These are phyloP conservation scores for Rhododendron molle DNA, from an alignment of 148 eudicot species.

Conservation along the genomic window DNA sequence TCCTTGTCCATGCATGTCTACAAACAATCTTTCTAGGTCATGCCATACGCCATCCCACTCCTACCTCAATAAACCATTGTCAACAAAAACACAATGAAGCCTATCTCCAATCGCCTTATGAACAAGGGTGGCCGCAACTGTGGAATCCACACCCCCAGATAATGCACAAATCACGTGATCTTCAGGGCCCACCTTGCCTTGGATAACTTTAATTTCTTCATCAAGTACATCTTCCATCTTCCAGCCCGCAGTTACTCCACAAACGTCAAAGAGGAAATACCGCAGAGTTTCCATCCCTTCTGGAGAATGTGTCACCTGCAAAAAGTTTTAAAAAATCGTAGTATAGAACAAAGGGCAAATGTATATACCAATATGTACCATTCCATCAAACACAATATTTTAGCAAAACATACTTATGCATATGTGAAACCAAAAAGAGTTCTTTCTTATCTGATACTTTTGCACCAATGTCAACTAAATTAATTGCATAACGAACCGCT, in stretches of 20 bases:
- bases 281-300: conserved; percentile 87
- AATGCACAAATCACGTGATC: conserved; percentile 96
- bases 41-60: conserved; percentile 7
- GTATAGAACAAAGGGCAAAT: neutral
- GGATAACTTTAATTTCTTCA: conserved; percentile 71
- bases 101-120: conserved; percentile 95
- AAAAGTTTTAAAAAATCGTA: conserved; percentile 10
- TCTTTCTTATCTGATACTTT: neutral
- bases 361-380: neutral
- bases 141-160: conserved; percentile 97
- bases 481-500: too few relatives aligned
- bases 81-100: conserved; percentile 91
- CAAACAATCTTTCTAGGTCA: neutral
- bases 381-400: neutral
- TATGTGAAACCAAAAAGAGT: conserved; percentile 1
- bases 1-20: neutral
- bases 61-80: conserved; percentile 89
- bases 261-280: conserved; percentile 74
- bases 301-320: conserved; percentile 92
- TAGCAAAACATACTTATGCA: neutral
- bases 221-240: conserved; percentile 89
- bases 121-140: conserved; percentile 97
- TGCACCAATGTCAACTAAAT: neutral
- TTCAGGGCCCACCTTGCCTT: conserved; percentile 60
- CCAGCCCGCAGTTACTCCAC: conserved; percentile 81